These are phyloP conservation scores for Papilionanthe hybrid DNA, from an alignment of 116 monocot species.

Conservation along the genomic window DNA sequence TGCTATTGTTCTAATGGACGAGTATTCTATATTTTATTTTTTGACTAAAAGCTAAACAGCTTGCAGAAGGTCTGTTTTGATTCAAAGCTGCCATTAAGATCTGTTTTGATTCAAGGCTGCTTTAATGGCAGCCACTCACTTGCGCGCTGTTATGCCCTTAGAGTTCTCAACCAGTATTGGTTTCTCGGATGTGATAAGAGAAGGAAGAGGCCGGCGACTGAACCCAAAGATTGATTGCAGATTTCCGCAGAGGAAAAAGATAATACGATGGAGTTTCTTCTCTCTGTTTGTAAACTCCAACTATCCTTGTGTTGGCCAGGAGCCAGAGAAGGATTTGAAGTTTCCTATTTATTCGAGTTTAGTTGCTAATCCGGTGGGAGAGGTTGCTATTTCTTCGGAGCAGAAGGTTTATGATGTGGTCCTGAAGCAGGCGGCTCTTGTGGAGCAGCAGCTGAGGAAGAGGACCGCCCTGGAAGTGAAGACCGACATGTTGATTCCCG, in stretches of 20 bases:
- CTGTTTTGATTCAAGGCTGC: background rate
- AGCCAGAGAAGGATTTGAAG: slow-evolving; percentile 25
- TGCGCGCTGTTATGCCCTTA: background rate
- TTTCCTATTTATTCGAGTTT: slow-evolving; percentile 32
- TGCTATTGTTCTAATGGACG: background rate
- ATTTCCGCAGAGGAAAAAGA: slow-evolving; percentile 11
- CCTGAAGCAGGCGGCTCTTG: slow-evolving; percentile 81
- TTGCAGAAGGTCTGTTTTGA: background rate
- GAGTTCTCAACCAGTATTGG: slow-evolving; percentile 16
- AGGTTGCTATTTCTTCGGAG: slow-evolving; percentile 34
- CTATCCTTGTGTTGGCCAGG: slow-evolving; percentile 19
- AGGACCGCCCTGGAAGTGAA: slow-evolving; percentile 16
- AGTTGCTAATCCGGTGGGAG: slow-evolving; percentile 27
- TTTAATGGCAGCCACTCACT: background rate
- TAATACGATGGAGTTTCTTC: slow-evolving; percentile 28
- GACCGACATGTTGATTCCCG: slow-evolving; percentile 27
- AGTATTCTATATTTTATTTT: too few relatives aligned
- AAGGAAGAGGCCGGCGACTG: background rate
- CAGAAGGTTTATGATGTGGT: slow-evolving; percentile 79
- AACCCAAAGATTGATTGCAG: background rate
- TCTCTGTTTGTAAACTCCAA: slow-evolving; percentile 28
- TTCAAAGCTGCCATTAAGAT: background rate
- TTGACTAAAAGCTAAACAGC: too few relatives aligned
- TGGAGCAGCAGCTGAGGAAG: slow-evolving; percentile 27
- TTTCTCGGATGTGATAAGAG: slow-evolving; percentile 18